These are phyloP conservation scores for Proteromonas lacertae DNA, from an alignment of 352 stramenopile species.

Conservation along the genomic window DNA sequence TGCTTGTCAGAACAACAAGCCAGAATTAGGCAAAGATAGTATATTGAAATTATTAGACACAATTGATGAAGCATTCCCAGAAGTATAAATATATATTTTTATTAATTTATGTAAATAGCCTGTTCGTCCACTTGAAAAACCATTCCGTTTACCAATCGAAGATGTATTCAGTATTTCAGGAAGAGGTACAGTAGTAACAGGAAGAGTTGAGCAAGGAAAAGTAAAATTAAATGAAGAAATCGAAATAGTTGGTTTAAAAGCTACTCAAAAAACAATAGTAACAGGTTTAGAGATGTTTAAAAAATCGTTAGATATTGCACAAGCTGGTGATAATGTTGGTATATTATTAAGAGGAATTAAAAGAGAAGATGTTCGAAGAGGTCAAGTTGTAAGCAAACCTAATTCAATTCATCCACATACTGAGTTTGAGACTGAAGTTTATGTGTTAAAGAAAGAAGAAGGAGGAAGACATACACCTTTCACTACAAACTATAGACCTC, in stretches of 20 bases:
- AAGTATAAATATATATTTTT: background rate
- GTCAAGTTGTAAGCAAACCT: constrained; percentile 47
- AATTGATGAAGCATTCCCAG: constrained; percentile 9
- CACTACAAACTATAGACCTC: constrained; percentile 74
- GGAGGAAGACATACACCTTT: constrained; percentile 78
- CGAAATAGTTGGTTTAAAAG: constrained; percentile 28
- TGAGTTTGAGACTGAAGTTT: constrained; percentile 75
- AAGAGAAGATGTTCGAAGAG: constrained; percentile 53
- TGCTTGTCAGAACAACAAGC: constrained; percentile 47
- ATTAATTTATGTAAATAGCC: constrained; percentile 30
- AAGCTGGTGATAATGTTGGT: constrained; percentile 76
- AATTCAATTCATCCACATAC: constrained; percentile 37
- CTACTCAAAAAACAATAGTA: constrained; percentile 25
- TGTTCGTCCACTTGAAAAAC: constrained; percentile 61
- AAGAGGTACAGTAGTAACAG: constrained; percentile 79
- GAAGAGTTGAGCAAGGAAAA: constrained; percentile 50
- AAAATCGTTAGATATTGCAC: constrained; percentile 52
- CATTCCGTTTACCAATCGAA: constrained; percentile 80
- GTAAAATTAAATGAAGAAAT: constrained; percentile 44
- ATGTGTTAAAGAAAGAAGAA: constrained; percentile 75
- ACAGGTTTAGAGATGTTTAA: constrained; percentile 88
- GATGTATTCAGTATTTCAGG: constrained; percentile 85
- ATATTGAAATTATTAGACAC: constrained; percentile 68
- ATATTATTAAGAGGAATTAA: constrained; percentile 61
- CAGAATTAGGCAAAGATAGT: constrained; percentile 31